These are phyloP conservation scores for Trichosporon coremiiforme DNA, from an alignment of 1,284 basidiomycete genomes.

Conservation along the genomic window DNA sequence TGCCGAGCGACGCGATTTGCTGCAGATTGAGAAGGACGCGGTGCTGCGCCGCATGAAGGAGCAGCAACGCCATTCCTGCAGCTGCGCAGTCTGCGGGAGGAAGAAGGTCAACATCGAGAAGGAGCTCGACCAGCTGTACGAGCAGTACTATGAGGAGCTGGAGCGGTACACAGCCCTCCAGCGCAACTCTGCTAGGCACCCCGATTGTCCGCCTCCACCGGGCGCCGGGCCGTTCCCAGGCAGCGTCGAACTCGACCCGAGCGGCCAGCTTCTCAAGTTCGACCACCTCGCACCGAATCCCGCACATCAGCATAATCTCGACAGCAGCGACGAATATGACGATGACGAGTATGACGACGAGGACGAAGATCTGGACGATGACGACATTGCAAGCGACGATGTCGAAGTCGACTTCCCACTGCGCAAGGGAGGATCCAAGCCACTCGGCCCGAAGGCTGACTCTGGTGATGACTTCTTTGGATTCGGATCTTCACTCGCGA, in stretches of 20 bases:
- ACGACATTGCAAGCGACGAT: slow-evolving; percentile 66
- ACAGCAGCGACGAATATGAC: slow-evolving; percentile 51
- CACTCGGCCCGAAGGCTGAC: slow-evolving; percentile 40
- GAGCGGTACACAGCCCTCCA: slow-evolving; percentile 98
- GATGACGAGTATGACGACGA: slow-evolving; percentile 52
- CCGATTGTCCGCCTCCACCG: slow-evolving; percentile 82
- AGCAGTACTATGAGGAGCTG: slow-evolving; percentile 99
- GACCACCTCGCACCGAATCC: slow-evolving; percentile 60
- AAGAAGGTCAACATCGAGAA: slow-evolving; percentile 99
- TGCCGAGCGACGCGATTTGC: slow-evolving; percentile 82
- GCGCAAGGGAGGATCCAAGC: slow-evolving; percentile 35
- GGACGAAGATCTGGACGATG: slow-evolving; percentile 61
- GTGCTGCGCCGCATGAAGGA: slow-evolving; percentile 99
- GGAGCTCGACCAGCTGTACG: slow-evolving; percentile 98
- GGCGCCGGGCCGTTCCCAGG: slow-evolving; percentile 98
- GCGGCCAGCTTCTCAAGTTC: slow-evolving; percentile 75
- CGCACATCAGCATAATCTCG: slow-evolving; percentile 53
- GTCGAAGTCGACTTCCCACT: slow-evolving; percentile 60
- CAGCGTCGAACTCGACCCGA: slow-evolving; percentile 91
- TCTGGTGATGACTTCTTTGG: slow-evolving; percentile 70
- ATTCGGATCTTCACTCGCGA: slow-evolving; percentile 75
- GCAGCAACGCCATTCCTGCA: slow-evolving; percentile 93
- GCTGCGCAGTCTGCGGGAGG: slow-evolving; percentile 93
- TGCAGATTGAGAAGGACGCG: slow-evolving; percentile 96
- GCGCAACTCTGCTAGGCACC: slow-evolving; percentile 82